phyloP scores from a whole-genome alignment of 2,329 filamentous ascomycete species.

The Aureobasidium sp. region DNA sequence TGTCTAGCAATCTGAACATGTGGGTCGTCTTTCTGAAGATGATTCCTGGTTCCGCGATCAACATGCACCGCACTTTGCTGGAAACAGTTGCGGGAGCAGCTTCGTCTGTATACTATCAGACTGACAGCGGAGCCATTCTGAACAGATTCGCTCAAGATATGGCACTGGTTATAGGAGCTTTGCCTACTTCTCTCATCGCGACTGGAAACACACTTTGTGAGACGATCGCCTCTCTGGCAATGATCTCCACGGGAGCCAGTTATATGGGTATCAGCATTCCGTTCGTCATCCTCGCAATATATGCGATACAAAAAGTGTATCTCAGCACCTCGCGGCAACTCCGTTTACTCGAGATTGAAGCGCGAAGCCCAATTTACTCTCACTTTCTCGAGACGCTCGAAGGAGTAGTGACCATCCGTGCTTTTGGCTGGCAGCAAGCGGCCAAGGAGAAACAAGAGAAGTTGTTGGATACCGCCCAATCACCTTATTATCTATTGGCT shows the following conservation, averaged over 20 bases:
- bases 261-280: conserved; percentile 37
- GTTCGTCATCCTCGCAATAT: conserved; percentile 23
- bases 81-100: conserved; percentile 18
- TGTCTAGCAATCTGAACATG: not conserved
- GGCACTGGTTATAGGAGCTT: conserved; percentile 30
- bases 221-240: not conserved
- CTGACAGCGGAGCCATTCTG: conserved; percentile 36
- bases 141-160: conserved; percentile 23
- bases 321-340: conserved; percentile 43
- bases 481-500: conserved; percentile 40
- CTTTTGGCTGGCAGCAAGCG: conserved; percentile 44
- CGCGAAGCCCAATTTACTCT: conserved; percentile 43
- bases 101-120: conserved; percentile 35
- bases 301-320: conserved; percentile 29
- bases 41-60: conserved; percentile 20
- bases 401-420: conserved; percentile 45
- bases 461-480: conserved; percentile 36
- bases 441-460: conserved; percentile 35
- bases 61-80: conserved; percentile 26
- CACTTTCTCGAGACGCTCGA: conserved; percentile 46
- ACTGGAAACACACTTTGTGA: conserved; percentile 30
- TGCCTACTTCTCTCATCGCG: conserved; percentile 22
- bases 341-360: conserved; percentile 48
- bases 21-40: conserved; percentile 11
- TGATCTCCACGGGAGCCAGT: conserved; percentile 24